Base-by-base conservation (phyloP, 2,329 filamentous ascomycete species). In the Fusarium incarnatum region DNA sequence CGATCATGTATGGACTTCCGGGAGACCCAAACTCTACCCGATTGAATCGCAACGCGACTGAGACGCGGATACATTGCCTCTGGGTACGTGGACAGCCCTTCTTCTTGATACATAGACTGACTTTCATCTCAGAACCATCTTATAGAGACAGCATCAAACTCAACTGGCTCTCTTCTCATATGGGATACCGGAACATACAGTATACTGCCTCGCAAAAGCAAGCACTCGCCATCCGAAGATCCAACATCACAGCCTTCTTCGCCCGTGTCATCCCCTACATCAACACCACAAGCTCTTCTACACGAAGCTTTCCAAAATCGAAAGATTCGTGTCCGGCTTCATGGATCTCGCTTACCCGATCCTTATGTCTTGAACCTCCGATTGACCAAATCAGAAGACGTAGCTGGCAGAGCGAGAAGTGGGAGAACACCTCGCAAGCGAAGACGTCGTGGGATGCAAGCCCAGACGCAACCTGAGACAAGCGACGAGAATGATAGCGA, bases 171-270 rank as follows among this genome's bases (percentile, higher is more conserved):
- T 11, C 81, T 90, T 61, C 79, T 90, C 12, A 86, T 90, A 42
- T 90, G 88, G 88, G 88, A 90, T 70, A 88, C 86, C 3, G 88
- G 88, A 4, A 85, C 85, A 32, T 90, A 89, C 70, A 81, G 83
- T 45, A 75, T 90, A 13, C 79, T 90, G 15, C 82, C 85, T 10
- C 80, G 74, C n/a, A 73, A 64, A 34, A 77, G 69, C 53, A 79
- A 83, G 52, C 73, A 79, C 49, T 74, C 74, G 1, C 75, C 80
- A 5, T 61, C 80, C 2, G 75, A 75, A 12, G 79, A 78, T 28
- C 78, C 75, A n/a, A 69, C 60, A 23, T 71, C 70, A 30, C 73
- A 70, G 5, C 59, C 68, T 3, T 55, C 61, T 6, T 73, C 74
- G 8, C 53, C 73, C 22, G 40, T 55, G 6, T 52, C 56, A 41